These are phyloP conservation scores for Volvariella surrecta DNA, from an alignment of 1,284 basidiomycete species.

Conservation along the genomic window DNA sequence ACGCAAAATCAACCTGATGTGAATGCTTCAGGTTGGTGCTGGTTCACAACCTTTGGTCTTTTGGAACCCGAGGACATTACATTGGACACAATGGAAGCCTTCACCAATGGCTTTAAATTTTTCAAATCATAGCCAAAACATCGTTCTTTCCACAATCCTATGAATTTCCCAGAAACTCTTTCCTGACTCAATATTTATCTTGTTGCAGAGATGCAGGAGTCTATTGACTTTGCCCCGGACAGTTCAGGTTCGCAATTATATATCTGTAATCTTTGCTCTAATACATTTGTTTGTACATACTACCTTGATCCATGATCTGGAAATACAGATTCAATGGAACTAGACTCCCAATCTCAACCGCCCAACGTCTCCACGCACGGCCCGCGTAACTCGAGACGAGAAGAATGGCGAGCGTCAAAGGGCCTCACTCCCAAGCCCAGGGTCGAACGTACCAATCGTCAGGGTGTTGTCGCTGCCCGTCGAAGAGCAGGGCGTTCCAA, in stretches of 20 bases:
- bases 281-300: constrained; percentile 11
- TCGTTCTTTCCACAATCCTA: constrained; percentile 3
- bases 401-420: constrained; percentile 70
- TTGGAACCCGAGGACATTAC: constrained; percentile 49
- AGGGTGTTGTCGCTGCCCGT: constrained; percentile 49
- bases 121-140: neutral
- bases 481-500: constrained; percentile 62
- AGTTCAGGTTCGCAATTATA: constrained; percentile 23
- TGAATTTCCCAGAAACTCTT: constrained; percentile 4
- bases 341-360: constrained; percentile 30
- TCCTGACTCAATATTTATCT: constrained; percentile 5
- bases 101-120: constrained; percentile 13
- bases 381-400: constrained; percentile 57
- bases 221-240: constrained; percentile 7
- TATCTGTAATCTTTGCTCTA: neutral
- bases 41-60: constrained; percentile 47
- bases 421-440: constrained; percentile 44
- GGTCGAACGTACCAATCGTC: constrained; percentile 48
- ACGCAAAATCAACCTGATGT: constrained; percentile 24
- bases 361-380: constrained; percentile 66
- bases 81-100: constrained; percentile 31
- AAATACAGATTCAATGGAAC: constrained; percentile 50
- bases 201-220: neutral
- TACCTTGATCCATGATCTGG: constrained; percentile 3
- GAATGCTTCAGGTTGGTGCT: constrained; percentile 57